Base-by-base conservation (phyloP, 2,329 filamentous ascomycete genomes). In the Alternaria metachromatica region DNA sequence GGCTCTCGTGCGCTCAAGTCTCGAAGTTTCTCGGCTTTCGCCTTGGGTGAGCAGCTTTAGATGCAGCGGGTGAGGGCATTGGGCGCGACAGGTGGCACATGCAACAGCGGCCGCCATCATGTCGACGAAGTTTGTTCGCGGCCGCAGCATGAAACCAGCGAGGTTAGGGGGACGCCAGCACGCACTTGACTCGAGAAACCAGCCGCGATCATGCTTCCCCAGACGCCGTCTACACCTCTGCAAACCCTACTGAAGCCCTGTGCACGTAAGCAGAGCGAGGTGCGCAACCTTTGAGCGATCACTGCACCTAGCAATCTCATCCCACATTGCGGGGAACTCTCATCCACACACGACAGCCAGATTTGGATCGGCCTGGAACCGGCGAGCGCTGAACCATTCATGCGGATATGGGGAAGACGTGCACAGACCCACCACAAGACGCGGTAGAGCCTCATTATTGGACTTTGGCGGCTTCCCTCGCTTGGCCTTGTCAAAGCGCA, bases 301-400 rank as follows among this genome's bases (percentile, higher is more conserved):
- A 60, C 55, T 63, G 55, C 60, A 48, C 30, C 41, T 23, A 57
- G 56, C 49, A 21, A 59, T 37, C 33, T 58, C 45, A 37, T 46
- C 56, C 60, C 60, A 58, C 53, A 54, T 46, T 63, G 55, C 51
- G 60, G 63, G 63, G 55, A 44, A 33, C 26, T 37, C 15, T 20
- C 33, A 26, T 25, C 41, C 21, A 20, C 13, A 44, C 18, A 58
- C 2, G 46, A 21, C 49, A 33, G 20, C 41, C 20, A 33, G n/a
- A 12, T 20, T 50, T 23, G 30, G 25, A 50, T 20, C 43, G 23
- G 48, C 30, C 56, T 63, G 45, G 50, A 46, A 53, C 61, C 51
- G 56, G 61, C 53, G 50, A 56, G 41, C 44, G 41, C 48, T 58
- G 41, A 60, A 23, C 63, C 60, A 18, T 33, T 49, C 46, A 51